Percentiles rank a stretch among this genome's conserved stretches.
Evolutionary conservation across 768 basidiomycete species (phyloP).

Genomic region (Symmetrospora coprosmae): DNA sequence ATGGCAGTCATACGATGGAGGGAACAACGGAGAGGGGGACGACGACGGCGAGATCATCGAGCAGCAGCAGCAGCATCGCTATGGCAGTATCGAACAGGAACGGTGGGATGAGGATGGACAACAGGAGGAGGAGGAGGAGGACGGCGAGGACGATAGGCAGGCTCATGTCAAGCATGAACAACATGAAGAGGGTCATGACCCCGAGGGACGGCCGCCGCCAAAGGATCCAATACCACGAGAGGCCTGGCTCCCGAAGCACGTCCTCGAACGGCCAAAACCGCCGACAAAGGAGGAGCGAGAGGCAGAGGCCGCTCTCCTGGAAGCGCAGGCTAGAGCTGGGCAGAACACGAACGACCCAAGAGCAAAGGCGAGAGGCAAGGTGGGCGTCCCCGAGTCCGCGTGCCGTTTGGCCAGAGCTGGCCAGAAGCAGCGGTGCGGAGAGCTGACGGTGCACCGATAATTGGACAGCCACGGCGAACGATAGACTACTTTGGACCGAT

Average conservation of each 20-base stretch:
- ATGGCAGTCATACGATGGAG: background rate
- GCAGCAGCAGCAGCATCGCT: background rate
- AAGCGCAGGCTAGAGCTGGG: conserved; percentile 11
- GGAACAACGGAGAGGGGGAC: background rate
- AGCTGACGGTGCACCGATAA: background rate
- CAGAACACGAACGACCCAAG: conserved; percentile 17
- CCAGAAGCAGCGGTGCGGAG: no score
- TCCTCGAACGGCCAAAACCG: conserved; percentile 56
- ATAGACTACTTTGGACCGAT: conserved; percentile 87
- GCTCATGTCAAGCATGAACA: no score
- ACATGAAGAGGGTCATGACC: background rate
- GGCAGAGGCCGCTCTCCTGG: conserved; percentile 50
- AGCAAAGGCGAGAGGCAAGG: conserved; percentile 39
- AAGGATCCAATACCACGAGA: background rate
- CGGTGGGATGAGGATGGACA: background rate
- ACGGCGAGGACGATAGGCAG: no score
- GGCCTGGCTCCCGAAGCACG: conserved; percentile 59
- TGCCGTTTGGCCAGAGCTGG: no score
- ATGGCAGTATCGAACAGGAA: background rate
- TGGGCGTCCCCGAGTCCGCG: conserved; percentile 20
- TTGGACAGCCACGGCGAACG: conserved; percentile 49
- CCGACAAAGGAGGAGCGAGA: conserved; percentile 61
- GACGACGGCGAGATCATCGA: conserved; percentile 13
- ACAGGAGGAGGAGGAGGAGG: background rate
- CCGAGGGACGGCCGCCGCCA: no score